Percentiles rank a stretch among this genome's conserved stretches.
phyloP scores from a whole-genome alignment of 331 rosid species.

The Telfairia occidentalis region DNA sequence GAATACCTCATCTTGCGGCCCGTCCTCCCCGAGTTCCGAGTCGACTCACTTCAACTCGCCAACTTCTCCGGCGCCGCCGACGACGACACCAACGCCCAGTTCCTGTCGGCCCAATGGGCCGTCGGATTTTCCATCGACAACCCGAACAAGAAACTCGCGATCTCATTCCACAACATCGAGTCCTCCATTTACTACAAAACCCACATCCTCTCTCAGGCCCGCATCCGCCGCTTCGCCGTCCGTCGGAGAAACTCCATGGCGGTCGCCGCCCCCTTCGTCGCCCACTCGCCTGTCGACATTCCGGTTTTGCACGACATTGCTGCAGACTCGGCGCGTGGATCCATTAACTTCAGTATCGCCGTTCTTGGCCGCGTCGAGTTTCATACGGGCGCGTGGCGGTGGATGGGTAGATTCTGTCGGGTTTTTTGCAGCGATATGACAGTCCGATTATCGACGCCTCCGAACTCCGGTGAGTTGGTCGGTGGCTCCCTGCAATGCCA shows the following conservation, averaged over 20 bases:
- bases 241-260: slow-evolving; percentile 21
- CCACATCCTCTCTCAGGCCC: slow-evolving; percentile 19
- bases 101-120: slow-evolving; percentile 45
- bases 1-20: slow-evolving; percentile 73
- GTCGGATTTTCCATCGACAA: slow-evolving; percentile 34
- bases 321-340: slow-evolving; percentile 19
- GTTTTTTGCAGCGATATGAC: slow-evolving; percentile 37
- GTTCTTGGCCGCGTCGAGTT: slow-evolving; percentile 32
- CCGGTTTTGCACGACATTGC: slow-evolving; percentile 14
- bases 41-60: slow-evolving; percentile 36
- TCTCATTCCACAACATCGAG: slow-evolving; percentile 28
- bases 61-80: slow-evolving; percentile 30
- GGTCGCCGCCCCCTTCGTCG: slow-evolving; percentile 30
- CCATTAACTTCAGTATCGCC: slow-evolving; percentile 34
- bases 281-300: not conserved
- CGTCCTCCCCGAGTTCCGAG: slow-evolving; percentile 33
- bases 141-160: slow-evolving; percentile 50
- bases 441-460: slow-evolving; percentile 20
- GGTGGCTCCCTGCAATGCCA: slow-evolving; percentile 34
- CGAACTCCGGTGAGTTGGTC: slow-evolving; percentile 29
- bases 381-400: slow-evolving; percentile 49
- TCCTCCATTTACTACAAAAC: slow-evolving; percentile 22
- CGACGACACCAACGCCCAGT: no score
- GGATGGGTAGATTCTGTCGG: slow-evolving; percentile 27
- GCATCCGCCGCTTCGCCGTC: slow-evolving; percentile 37